phyloP scores from a whole-genome alignment of 805 yeast species.

The Cyberlindnera subsufficiens region DNA sequence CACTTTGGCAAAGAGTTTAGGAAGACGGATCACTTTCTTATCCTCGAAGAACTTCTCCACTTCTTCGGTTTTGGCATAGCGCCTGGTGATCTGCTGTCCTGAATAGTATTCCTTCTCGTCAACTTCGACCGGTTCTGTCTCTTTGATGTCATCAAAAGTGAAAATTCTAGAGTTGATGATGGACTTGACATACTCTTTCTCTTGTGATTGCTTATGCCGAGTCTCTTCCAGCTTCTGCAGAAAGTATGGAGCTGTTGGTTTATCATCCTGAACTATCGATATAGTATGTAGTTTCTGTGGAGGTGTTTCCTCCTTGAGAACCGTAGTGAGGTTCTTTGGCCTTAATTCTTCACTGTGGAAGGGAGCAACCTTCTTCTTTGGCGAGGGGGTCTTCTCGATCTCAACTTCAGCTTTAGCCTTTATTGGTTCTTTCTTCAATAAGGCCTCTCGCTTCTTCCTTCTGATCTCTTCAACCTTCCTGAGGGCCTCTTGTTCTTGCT shows the following conservation, averaged over 20 bases:
- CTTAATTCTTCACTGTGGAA: not conserved
- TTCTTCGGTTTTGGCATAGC: conserved; percentile 37
- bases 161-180: conserved; percentile 32
- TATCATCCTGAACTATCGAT: not conserved
- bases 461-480: not conserved
- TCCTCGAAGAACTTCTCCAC: conserved; percentile 37
- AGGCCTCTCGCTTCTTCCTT: not conserved
- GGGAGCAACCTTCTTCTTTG: conserved; percentile 1
- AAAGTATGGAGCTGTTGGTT: conserved; percentile 23
- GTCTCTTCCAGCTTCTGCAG: conserved; percentile 24
- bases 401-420: conserved; percentile 1
- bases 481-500: conserved; percentile 1
- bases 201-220: conserved; percentile 20
- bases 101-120: conserved; percentile 44
- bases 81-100: conserved; percentile 34
- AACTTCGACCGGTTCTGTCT: conserved; percentile 25
- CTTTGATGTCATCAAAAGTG: conserved; percentile 28
- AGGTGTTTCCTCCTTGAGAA: not conserved
- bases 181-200: conserved; percentile 18
- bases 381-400: conserved; percentile 11
- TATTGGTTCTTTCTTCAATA: not conserved
- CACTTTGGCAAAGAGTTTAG: conserved; percentile 58
- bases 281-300: not conserved
- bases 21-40: conserved; percentile 50
- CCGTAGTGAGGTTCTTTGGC: conserved; percentile 2